phyloP scores from a whole-genome alignment of 768 basidiomycete genomes.

The Tremella mesenterica region DNA sequence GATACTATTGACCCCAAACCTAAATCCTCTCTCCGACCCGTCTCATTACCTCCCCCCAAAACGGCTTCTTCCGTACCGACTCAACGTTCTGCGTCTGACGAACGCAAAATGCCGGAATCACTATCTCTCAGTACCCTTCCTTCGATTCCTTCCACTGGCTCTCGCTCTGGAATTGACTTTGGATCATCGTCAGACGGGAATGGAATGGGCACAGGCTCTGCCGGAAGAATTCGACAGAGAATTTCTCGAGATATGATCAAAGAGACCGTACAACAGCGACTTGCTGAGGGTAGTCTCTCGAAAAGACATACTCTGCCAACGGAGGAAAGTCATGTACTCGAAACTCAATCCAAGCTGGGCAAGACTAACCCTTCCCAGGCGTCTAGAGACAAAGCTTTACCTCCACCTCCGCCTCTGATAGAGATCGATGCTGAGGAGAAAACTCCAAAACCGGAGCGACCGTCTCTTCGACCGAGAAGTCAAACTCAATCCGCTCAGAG shows the following conservation, averaged over 20 bases:
- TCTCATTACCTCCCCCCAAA: background rate
- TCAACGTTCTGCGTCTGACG: background rate
- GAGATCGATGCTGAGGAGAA: background rate
- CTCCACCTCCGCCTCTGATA: slow-evolving; percentile 21
- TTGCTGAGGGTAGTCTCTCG: slow-evolving; percentile 30
- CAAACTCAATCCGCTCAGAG: slow-evolving; percentile 38
- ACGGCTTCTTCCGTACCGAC: background rate
- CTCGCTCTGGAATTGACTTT: background rate
- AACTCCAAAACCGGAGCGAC: slow-evolving; percentile 9
- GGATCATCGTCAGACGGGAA: background rate
- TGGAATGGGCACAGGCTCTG: slow-evolving; percentile 18
- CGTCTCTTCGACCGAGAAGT: slow-evolving; percentile 20
- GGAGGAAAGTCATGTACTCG: background rate
- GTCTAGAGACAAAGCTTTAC: slow-evolving; percentile 22
- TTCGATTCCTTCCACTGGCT: background rate
- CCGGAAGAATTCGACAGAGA: slow-evolving; percentile 38
- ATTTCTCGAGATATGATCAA: slow-evolving; percentile 43
- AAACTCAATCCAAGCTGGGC: background rate
- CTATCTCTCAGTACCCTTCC: background rate
- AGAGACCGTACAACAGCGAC: slow-evolving; percentile 36
- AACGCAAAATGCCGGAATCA: background rate
- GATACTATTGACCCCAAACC: background rate
- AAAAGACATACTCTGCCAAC: slow-evolving; percentile 6
- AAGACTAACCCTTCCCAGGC: background rate
- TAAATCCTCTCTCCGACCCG: background rate